phyloP scores from a whole-genome alignment of 225 moss, liverwort and hornwort species.

The Physcomitrellopsis africana region DNA sequence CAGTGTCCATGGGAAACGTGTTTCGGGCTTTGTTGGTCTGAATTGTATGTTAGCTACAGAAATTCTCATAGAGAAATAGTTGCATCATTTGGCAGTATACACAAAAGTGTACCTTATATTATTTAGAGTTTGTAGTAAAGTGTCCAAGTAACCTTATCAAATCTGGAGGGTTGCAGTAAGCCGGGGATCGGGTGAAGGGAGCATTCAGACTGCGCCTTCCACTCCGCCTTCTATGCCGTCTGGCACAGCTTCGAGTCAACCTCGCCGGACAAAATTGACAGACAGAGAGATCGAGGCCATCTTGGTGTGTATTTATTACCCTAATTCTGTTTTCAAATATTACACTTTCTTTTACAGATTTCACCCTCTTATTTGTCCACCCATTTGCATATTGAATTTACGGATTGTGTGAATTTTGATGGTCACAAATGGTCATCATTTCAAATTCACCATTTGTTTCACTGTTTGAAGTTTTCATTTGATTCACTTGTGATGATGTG shows the following conservation, averaged over 20 bases:
- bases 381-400: neutral
- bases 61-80: neutral
- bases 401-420: neutral
- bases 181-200: slow-evolving; percentile 32
- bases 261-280: slow-evolving; percentile 43
- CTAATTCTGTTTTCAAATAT: neutral
- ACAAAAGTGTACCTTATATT: neutral
- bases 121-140: neutral
- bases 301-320: slow-evolving; percentile 37
- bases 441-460: neutral
- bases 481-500: neutral
- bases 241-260: slow-evolving; percentile 55
- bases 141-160: slow-evolving; percentile 8
- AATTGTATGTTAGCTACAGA: too few relatives aligned
- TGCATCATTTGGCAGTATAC: slow-evolving; percentile 4
- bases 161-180: slow-evolving; percentile 32
- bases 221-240: slow-evolving; percentile 43
- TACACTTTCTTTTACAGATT: neutral
- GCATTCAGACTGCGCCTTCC: slow-evolving; percentile 37
- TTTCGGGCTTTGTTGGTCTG: too few relatives aligned
- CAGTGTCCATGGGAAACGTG: neutral
- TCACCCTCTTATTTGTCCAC: neutral
- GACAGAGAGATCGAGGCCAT: slow-evolving; percentile 52
- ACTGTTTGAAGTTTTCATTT: neutral
- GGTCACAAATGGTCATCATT: neutral